Evolutionary conservation across 805 yeast species (phyloP), one percentile per base, ranked within the genome.

Genomic region (Lipomyces japonicus): DNA sequence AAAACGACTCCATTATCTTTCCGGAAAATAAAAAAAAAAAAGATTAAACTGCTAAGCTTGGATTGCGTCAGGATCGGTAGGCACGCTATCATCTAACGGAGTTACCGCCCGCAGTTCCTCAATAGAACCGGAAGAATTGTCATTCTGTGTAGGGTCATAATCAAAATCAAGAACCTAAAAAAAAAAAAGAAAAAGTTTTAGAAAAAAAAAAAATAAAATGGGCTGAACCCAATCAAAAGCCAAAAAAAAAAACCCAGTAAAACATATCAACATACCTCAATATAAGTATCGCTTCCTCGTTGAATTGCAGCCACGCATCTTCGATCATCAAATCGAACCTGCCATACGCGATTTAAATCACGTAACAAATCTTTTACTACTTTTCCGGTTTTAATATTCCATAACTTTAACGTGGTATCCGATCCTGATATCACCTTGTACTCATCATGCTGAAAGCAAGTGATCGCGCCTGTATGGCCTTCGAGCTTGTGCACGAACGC

Each of bases 271-370:
- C 65, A 89, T 96, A 93, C 82, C 66, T 90, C 97, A 52, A 93
- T 81, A 63, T 73, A 84, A 2, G 96, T 87, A 48, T 74, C 75
- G 55, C 75, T 76, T 7, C 78, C 78, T 48, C 80, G 75, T 65
- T 88, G 95, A 7, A 90, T 93, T 0, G 98, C 97, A 19, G 95
- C 91, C 34, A 91, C 86, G 64, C 97, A 85, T 44, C 89, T 75
- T 51, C 84, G 78, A 57, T 81, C 79, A 63, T 88, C 95, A 62
- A 89, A 87, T 61, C 84, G 78, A 2, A 91, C 96, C 59, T 93
- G 96, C 98, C 98, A 93, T 31, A 91, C 88, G 34, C 86, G 84
- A 7, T 93, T 95, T 23, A 83, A 82, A 64, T 84, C 90, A 2
- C 77, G 73, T 41, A 90, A 70, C 46, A 93, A 68, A 58, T 88